Conservation (phyloP, 805 yeast species). For the Naumovozyma castellii region DNA sequence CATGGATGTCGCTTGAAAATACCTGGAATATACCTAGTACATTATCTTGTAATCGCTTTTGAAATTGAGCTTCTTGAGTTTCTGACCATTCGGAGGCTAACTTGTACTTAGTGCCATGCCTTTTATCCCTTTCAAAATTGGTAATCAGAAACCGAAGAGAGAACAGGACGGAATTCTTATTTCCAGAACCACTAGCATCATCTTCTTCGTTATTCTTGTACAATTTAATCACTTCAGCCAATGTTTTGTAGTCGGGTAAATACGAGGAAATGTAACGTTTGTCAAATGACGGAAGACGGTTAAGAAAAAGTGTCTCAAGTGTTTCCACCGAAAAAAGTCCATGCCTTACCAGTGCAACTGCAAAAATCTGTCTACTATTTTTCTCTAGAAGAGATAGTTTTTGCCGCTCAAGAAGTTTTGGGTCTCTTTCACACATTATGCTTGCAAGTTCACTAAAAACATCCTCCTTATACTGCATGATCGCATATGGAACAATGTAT, state of each 20-base stretch:
- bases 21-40: slow-evolving; percentile 68
- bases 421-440: slow-evolving; percentile 21
- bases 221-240: slow-evolving; percentile 27
- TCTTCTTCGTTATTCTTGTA: slow-evolving; percentile 15
- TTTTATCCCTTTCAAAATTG: slow-evolving; percentile 21
- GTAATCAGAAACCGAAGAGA: slow-evolving; percentile 23
- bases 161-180: slow-evolving; percentile 20
- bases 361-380: slow-evolving; percentile 29
- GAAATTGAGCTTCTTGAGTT: slow-evolving; percentile 28
- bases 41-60: slow-evolving; percentile 42
- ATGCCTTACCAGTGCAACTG: slow-evolving; percentile 28
- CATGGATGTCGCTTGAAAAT: slow-evolving; percentile 72
- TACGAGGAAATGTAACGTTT: slow-evolving; percentile 19
- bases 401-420: slow-evolving; percentile 11
- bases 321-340: slow-evolving; percentile 25
- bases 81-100: slow-evolving; percentile 17
- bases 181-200: slow-evolving; percentile 9
- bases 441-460: slow-evolving; percentile 35
- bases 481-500: slow-evolving; percentile 67
- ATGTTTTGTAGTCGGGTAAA: slow-evolving; percentile 27
- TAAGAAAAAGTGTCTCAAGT: slow-evolving; percentile 23
- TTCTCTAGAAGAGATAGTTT: slow-evolving; percentile 18
- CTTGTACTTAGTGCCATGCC: slow-evolving; percentile 22
- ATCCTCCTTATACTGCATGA: slow-evolving; percentile 56
- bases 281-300: slow-evolving; percentile 25